A percentile compares a stretch with the other conserved stretches of the same genome.
These are phyloP conservation scores for Allium sativum DNA, from an alignment of 106 monocot genomes.

Conservation along the genomic window DNA sequence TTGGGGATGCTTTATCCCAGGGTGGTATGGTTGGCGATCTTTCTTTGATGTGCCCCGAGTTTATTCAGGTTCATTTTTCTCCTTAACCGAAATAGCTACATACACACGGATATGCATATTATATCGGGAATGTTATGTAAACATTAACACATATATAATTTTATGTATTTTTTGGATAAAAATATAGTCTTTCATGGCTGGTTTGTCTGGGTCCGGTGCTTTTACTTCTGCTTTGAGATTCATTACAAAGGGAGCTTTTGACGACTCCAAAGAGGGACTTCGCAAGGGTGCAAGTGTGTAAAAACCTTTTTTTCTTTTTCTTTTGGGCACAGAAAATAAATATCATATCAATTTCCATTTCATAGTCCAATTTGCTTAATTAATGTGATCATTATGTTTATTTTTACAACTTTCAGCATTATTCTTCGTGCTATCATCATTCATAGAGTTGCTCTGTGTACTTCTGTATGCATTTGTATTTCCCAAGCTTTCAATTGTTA, in stretches of 20 bases:
- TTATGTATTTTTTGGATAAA: neutral
- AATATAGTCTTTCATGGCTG: constrained; percentile 49
- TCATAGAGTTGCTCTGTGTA: constrained; percentile 73
- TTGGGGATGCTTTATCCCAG: constrained; percentile 51
- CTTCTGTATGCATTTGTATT: constrained; percentile 78
- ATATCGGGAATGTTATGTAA: too few species aligned
- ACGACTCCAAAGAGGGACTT: constrained; percentile 38
- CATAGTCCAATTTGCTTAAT: neutral
- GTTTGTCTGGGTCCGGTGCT: constrained; percentile 50
- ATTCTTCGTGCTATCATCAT: constrained; percentile 51
- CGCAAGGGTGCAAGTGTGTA: constrained; percentile 57
- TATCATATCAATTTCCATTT: neutral
- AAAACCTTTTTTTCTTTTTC: neutral
- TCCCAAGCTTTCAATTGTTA: constrained; percentile 74
- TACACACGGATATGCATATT: neutral
- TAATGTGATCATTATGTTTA: neutral
- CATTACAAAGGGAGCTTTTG: constrained; percentile 47
- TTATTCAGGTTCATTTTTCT: constrained; percentile 26
- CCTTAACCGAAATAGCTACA: neutral
- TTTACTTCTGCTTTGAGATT: constrained; percentile 53
- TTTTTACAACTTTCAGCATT: constrained; percentile 24
- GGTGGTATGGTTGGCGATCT: constrained; percentile 71
- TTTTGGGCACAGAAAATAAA: too few species aligned
- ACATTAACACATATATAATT: neutral
- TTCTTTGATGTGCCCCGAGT: constrained; percentile 54